Conservation (phyloP, 2,329 filamentous ascomycete genomes). For the Aspergillus nomiae region DNA sequence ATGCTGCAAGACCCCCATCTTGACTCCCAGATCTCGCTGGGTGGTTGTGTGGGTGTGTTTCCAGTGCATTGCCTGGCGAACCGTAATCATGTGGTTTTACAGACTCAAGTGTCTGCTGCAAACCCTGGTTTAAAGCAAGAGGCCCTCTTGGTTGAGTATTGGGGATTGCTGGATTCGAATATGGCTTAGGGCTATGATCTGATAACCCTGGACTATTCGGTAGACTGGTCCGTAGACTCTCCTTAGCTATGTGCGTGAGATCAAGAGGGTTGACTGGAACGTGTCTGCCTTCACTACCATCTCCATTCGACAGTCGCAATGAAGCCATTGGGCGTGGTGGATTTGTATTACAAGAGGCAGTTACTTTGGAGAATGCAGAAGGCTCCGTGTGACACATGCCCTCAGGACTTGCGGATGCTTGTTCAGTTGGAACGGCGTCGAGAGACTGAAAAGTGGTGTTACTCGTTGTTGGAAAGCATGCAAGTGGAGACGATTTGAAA, state of each 20-base stretch:
- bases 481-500: constrained; percentile 38
- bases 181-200: not conserved
- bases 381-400: not conserved
- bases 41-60: not conserved
- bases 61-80: not conserved
- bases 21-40: not conserved
- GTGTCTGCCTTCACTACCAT: not conserved
- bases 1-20: not conserved
- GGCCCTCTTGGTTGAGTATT: not conserved
- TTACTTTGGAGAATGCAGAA: not conserved
- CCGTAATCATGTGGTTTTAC: not conserved
- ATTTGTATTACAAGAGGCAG: not conserved
- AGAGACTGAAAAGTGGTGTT: constrained; percentile 7
- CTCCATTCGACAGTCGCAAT: not conserved
- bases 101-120: not conserved
- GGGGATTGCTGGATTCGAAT: not conserved
- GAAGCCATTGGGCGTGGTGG: not conserved
- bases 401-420: not conserved
- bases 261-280: not conserved
- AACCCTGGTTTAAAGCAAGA: not conserved
- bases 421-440: not conserved
- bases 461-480: constrained; percentile 25
- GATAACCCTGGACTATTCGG: not conserved
- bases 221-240: not conserved
- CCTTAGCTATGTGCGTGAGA: not conserved